phyloP scores from a whole-genome alignment of 306 rosid genomes.

The Senna tora region DNA sequence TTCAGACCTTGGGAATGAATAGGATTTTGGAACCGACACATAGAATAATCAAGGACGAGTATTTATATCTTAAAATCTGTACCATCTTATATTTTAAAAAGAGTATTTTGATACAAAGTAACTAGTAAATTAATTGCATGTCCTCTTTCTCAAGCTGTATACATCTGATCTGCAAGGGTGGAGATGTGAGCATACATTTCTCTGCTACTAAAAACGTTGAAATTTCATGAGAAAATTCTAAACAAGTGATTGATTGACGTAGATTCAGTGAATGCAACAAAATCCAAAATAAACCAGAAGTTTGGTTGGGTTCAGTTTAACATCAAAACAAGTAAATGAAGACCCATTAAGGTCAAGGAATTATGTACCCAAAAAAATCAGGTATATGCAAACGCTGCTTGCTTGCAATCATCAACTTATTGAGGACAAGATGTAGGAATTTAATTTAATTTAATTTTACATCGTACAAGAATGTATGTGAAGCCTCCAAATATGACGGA shows the following conservation, averaged over 20 bases:
- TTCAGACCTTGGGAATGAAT: not conserved
- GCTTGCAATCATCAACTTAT: slow-evolving; percentile 47
- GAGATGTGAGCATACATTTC: not conserved
- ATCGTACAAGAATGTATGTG: slow-evolving; percentile 35
- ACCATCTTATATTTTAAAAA: too few species aligned
- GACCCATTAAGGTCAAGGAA: slow-evolving; percentile 29
- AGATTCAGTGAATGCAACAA: not conserved
- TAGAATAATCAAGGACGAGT: too few species aligned
- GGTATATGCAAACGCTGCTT: slow-evolving; percentile 37
- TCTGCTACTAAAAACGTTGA: too few species aligned
- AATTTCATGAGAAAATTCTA: slow-evolving; percentile 5
- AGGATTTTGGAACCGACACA: not conserved
- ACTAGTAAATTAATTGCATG: too few species aligned
- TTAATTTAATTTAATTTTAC: slow-evolving; percentile 42
- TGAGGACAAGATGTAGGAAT: slow-evolving; percentile 35
- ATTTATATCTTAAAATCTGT: too few species aligned
- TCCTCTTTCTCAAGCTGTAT: not conserved
- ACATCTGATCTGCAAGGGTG: not conserved
- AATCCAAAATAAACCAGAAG: slow-evolving; percentile 26
- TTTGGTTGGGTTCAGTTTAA: not conserved
- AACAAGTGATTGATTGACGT: slow-evolving; percentile 6
- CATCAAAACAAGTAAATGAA: slow-evolving; percentile 22
- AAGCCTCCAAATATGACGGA: slow-evolving; percentile 13
- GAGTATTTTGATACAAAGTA: too few species aligned
- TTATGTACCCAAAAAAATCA: slow-evolving; percentile 45